Evolutionary conservation across 305 asterid genomes (phyloP), one percentile per base, ranked within the genome.

Genomic region (Fraxinus greggii): DNA sequence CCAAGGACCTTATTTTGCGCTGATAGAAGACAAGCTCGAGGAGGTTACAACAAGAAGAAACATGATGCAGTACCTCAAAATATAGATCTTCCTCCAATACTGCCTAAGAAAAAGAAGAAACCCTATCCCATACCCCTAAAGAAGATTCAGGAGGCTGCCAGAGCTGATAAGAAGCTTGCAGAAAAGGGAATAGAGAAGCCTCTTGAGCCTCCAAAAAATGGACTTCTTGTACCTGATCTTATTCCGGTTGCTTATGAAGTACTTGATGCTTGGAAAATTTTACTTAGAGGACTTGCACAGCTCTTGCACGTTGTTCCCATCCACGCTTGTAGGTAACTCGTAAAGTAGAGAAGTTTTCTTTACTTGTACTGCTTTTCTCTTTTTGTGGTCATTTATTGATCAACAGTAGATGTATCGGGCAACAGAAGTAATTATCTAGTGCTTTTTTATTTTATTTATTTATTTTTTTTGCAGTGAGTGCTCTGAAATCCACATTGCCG

Each of bases 91-190:
- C 99, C 99, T 13, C 90, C 92, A 0, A 10, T 89, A 7, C 90
- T 86, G 56, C 92, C 98, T 38, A 93, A 88, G 92, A 91, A 91
- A 51, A 93, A 95, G 91, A 94, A 95, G 88, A 94, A 95, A 88
- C 98, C 98, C 3, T 94, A 61, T 86, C 97, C 98, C 56, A 85
- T 91, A 84, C 98, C 99, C 31, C 48, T 94, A 12, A 93, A 88
- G 90, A 90, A 91, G 88, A 92, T 95, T 84, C 89, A 81, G 84
- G 87, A 90, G 78, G 97, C 90, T 12, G 91, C 93, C 15, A 88
- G 96, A 86, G 93, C 90, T 80, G 98, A 93, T 88, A 93, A 90
- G 90, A 93, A 90, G 85, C 90, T 95, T 51, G 98, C 99, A 73
- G 81, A 87, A 82, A 87, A 86, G 97, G 99, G 99, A 48, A 91